Conservation (phyloP, 169 alveolate genomes). For the Plasmodium yoelii region DNA sequence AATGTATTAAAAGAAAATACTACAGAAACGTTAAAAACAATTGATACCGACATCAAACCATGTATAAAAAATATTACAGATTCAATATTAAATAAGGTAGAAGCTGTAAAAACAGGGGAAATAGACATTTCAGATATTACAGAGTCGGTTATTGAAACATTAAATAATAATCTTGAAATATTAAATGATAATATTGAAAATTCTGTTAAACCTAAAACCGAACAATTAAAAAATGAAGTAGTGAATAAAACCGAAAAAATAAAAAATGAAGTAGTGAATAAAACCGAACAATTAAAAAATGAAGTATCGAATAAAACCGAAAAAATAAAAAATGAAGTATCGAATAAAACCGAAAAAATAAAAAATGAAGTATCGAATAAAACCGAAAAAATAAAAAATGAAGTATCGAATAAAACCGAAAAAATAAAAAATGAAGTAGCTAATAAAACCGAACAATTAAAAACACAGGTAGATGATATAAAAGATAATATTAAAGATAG, state of each 20-base stretch:
- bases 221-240: constrained; percentile 11
- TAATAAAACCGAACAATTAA: constrained; percentile 4
- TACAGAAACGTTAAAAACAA: not conserved
- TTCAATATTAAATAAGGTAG: constrained; percentile 15
- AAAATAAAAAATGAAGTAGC: constrained; percentile 3
- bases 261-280: no score
- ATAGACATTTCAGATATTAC: not conserved
- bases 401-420: no score
- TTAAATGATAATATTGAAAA: constrained; percentile 14
- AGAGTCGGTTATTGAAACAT: constrained; percentile 12
- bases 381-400: no score
- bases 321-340: constrained; percentile 3
- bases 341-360: not conserved
- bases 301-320: no score
- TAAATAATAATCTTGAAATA: constrained; percentile 17
- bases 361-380: no score
- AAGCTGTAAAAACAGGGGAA: constrained; percentile 11
- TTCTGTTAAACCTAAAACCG: constrained; percentile 16
- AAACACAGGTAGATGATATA: constrained; percentile 23
- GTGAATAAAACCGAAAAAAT: not conserved
- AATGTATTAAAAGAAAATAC: constrained; percentile 14
- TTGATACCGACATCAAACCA: constrained; percentile 12
- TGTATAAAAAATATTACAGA: constrained; percentile 9
- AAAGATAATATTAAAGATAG: constrained; percentile 28
- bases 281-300: no score